These are phyloP conservation scores for Candida yuanshanica DNA, from an alignment of 805 yeast genomes.

Conservation along the genomic window DNA sequence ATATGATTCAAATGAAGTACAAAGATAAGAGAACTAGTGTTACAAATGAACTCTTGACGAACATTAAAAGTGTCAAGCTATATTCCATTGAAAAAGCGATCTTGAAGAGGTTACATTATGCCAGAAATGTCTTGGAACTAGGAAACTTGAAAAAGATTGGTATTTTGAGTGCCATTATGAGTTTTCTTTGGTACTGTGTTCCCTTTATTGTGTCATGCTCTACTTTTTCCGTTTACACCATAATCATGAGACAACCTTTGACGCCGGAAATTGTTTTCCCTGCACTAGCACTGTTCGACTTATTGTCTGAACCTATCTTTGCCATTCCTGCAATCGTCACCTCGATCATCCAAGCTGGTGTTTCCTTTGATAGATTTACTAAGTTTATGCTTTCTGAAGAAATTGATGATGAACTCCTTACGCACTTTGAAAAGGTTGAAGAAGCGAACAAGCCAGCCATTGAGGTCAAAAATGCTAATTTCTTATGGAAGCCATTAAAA, in stretches of 20 bases:
- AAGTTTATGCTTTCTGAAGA: conserved; percentile 44
- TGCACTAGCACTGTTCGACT: conserved; percentile 53
- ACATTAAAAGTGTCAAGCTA: conserved; percentile 59
- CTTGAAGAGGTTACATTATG: conserved; percentile 42
- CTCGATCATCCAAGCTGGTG: conserved; percentile 51
- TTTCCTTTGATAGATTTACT: conserved; percentile 49
- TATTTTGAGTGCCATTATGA: conserved; percentile 37
- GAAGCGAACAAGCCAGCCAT: conserved; percentile 27
- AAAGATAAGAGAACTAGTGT: conserved; percentile 56
- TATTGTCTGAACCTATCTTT: conserved; percentile 53
- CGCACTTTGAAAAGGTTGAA: conserved; percentile 20
- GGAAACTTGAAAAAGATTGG: conserved; percentile 45
- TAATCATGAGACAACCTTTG: conserved; percentile 41
- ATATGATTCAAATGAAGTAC: conserved; percentile 52
- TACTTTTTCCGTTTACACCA: conserved; percentile 50
- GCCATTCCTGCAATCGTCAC: conserved; percentile 55
- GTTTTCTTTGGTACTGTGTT: conserved; percentile 57
- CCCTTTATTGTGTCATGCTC: conserved; percentile 62
- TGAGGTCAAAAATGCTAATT: conserved; percentile 42
- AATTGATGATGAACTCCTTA: conserved; percentile 33
- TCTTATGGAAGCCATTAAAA: conserved; percentile 41
- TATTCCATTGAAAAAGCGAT: conserved; percentile 70
- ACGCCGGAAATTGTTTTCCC: conserved; percentile 69
- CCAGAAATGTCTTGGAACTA: conserved; percentile 56
- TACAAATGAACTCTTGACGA: conserved; percentile 52